A percentile compares a stretch with the other conserved stretches of the same genome.
Evolutionary conservation across 2,329 filamentous ascomycete genomes (phyloP).

Genomic region (Paecilomyces fulvus): DNA sequence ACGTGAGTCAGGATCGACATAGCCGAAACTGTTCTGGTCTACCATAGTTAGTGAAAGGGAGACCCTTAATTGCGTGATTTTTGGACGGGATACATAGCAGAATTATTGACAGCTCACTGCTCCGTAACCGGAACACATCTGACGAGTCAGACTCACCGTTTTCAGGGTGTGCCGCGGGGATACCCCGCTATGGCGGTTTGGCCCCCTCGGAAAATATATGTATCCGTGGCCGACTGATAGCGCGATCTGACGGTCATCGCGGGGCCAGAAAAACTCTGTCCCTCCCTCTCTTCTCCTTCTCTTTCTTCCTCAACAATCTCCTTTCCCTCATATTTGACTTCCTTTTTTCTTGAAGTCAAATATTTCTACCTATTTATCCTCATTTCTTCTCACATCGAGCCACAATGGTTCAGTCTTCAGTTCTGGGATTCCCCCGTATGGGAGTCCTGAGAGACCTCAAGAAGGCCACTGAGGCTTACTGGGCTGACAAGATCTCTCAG

Average conservation of each 20-base stretch:
- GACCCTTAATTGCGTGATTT: neutral
- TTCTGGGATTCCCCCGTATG: slow-evolving; percentile 99
- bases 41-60: neutral
- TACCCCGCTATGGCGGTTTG: neutral
- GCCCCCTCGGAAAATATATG: slow-evolving; percentile 9
- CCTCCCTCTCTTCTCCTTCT: neutral
- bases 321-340: neutral
- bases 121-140: neutral
- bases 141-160: neutral
- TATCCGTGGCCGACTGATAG: slow-evolving; percentile 18
- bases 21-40: neutral
- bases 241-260: slow-evolving; percentile 1
- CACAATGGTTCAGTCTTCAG: slow-evolving; percentile 31
- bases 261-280: neutral
- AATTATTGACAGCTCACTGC: neutral
- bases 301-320: neutral
- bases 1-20: neutral
- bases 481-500: slow-evolving; percentile 89
- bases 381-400: neutral
- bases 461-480: slow-evolving; percentile 99
- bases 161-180: neutral
- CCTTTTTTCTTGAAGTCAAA: neutral
- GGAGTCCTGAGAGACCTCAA: slow-evolving; percentile 97
- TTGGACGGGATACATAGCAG: neutral
- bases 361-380: neutral